Evolutionary conservation across 345 rosid species (phyloP).

Genomic region (Eutrema yunnanense): DNA sequence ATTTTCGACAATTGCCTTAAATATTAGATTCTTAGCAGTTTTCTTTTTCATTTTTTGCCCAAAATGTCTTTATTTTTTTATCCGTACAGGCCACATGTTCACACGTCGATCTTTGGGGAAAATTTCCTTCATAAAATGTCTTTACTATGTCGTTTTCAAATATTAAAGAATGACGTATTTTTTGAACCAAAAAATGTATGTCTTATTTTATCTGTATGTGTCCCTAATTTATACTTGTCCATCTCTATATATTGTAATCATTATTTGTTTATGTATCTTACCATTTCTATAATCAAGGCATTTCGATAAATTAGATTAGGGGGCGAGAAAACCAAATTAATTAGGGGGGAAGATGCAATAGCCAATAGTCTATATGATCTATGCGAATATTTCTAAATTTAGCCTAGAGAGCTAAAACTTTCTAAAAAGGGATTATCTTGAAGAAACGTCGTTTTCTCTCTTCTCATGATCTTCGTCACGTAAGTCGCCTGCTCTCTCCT

Average conservation of each 20-base stretch:
- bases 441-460: not conserved
- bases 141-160: slow-evolving; percentile 9
- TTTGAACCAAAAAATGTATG: not conserved
- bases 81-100: slow-evolving; percentile 28
- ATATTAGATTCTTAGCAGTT: slow-evolving; percentile 19
- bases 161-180: not conserved
- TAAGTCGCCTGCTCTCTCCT: not conserved
- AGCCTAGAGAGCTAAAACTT: not conserved
- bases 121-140: not conserved
- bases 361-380: not conserved
- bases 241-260: not conserved
- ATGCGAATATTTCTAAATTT: not conserved
- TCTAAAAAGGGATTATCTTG: not conserved
- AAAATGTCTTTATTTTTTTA: not conserved
- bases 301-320: not conserved
- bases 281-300: not conserved
- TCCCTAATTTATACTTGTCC: not conserved
- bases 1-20: not conserved
- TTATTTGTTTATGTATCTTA: not conserved
- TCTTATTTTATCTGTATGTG: not conserved
- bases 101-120: slow-evolving; percentile 18
- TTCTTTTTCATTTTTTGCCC: not conserved
- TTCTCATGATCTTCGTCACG: not conserved
- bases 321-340: not conserved
- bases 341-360: not conserved